Evolutionary conservation across 2,329 filamentous ascomycete genomes (phyloP).

Genomic region (Trichophyton rubrum): DNA sequence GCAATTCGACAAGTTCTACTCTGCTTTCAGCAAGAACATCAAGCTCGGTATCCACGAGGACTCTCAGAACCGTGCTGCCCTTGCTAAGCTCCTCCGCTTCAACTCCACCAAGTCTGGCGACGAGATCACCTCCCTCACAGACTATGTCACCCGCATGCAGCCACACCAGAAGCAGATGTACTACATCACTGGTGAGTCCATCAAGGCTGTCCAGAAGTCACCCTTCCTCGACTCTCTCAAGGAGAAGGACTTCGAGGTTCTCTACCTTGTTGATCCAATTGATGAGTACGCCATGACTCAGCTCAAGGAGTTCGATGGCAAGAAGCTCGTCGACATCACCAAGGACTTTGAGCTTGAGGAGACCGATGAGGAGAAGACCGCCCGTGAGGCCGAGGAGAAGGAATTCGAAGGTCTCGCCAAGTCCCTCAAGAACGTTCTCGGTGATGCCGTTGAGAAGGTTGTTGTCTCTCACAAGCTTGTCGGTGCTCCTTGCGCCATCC

Average conservation of each 20-base stretch:
- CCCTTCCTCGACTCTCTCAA: conserved; percentile 98
- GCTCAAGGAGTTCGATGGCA: conserved; percentile 99
- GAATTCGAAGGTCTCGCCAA: conserved; percentile 91
- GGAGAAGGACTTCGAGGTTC: conserved; percentile 98
- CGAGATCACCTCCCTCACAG: conserved; percentile 82
- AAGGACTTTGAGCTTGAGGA: conserved; percentile 99
- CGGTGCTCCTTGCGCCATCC: conserved; percentile 91
- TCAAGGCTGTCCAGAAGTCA: conserved; percentile 95
- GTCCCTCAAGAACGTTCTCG: conserved; percentile 96
- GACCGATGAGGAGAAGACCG: conserved; percentile 97
- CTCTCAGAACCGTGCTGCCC: conserved; percentile 80
- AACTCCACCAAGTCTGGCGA: conserved; percentile 98
- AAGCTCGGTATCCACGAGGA: conserved; percentile 99
- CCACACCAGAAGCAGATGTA: conserved; percentile 99
- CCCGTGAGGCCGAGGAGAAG: conserved; percentile 94
- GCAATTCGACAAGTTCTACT: conserved; percentile 99
- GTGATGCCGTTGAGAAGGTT: conserved; percentile 99
- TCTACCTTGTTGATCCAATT: conserved; percentile 98
- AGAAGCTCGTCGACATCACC: conserved; percentile 99
- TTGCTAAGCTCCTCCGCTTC: conserved; percentile 98
- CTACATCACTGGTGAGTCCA: conserved; percentile 99
- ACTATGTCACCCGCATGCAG: conserved; percentile 98
- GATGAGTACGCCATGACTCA: conserved; percentile 99
- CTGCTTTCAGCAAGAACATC: conserved; percentile 98
- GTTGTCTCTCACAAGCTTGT: conserved; percentile 97